Evolutionary conservation across 352 stramenopile species (phyloP).

Genomic region (Peronospora tabacina): DNA sequence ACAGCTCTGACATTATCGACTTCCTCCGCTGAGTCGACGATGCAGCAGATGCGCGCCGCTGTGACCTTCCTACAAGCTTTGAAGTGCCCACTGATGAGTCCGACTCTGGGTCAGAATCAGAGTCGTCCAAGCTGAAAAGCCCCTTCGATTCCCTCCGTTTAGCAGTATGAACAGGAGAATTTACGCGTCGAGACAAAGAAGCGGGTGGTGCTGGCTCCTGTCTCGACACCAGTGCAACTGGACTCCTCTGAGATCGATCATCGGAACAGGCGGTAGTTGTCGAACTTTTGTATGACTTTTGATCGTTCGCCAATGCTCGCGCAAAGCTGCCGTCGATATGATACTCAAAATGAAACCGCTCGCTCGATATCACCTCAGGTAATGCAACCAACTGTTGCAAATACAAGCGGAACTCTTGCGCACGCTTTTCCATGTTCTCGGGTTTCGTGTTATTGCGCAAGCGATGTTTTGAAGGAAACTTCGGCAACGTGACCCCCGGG

Average conservation of each 20-base stretch:
- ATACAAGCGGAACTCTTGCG: constrained; percentile 68
- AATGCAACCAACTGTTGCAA: constrained; percentile 55
- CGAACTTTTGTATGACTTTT: constrained; percentile 8
- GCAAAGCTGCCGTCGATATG: constrained; percentile 44
- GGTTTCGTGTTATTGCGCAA: constrained; percentile 74
- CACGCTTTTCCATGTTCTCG: constrained; percentile 83
- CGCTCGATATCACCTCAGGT: constrained; percentile 41
- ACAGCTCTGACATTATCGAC: constrained; percentile 23
- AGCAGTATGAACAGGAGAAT: constrained; percentile 8
- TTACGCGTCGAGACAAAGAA: constrained; percentile 16
- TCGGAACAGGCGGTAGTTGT: constrained; percentile 14
- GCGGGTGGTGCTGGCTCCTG: constrained; percentile 10
- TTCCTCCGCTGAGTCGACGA: constrained; percentile 21
- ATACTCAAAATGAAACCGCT: constrained; percentile 62
- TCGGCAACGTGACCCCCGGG: constrained; percentile 34
- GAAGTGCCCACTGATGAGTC: constrained; percentile 35
- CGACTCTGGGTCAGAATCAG: constrained; percentile 41
- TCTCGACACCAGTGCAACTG: constrained; percentile 15
- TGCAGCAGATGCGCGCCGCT: constrained; percentile 19
- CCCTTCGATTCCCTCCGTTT: constrained; percentile 28
- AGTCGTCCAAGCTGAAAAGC: constrained; percentile 51
- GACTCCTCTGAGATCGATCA: constrained; percentile 21
- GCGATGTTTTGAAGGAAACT: constrained; percentile 73
- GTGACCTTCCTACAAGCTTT: constrained; percentile 11
- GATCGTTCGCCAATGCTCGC: constrained; percentile 19